These are phyloP conservation scores for Bidens hawaiensis DNA, from an alignment of 140 eudicot species.

Conservation along the genomic window DNA sequence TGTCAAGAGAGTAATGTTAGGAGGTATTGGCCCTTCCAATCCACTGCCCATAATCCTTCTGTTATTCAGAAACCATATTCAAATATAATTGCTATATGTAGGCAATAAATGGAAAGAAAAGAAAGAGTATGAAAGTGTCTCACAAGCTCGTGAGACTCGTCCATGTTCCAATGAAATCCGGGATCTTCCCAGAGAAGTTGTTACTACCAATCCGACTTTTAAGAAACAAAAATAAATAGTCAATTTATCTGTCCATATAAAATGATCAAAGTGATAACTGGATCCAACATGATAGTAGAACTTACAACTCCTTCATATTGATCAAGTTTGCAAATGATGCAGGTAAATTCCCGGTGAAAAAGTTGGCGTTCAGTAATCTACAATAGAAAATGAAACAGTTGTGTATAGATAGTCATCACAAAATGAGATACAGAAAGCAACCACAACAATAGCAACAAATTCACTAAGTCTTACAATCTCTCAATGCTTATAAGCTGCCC, in stretches of 20 bases:
- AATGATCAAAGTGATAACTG: neutral
- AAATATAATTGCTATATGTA: neutral
- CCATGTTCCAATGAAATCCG: constrained; percentile 56
- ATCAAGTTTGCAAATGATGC: constrained; percentile 39
- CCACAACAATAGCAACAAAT: constrained; percentile 8
- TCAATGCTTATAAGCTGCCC: constrained; percentile 54
- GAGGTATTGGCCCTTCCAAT: constrained; percentile 65
- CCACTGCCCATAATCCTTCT: constrained; percentile 67
- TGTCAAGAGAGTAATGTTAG: constrained; percentile 39
- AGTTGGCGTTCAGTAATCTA: constrained; percentile 47
- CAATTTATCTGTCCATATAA: neutral
- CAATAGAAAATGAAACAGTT: too few species aligned
- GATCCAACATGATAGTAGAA: neutral
- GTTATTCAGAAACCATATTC: constrained; percentile 16
- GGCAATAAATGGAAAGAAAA: neutral
- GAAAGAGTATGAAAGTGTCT: constrained; percentile 20
- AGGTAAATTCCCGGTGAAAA: constrained; percentile 63
- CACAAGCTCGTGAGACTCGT: constrained; percentile 39
- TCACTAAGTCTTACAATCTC: constrained; percentile 45
- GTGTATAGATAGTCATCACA: neutral
- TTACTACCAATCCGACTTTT: constrained; percentile 53
- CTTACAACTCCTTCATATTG: constrained; percentile 60
- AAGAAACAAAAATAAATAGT: neutral
- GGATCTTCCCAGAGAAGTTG: constrained; percentile 59
- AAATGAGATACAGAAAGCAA: neutral